Evolutionary conservation across 768 basidiomycete species (phyloP).

Genomic region (Gelatoporia subvermispora): DNA sequence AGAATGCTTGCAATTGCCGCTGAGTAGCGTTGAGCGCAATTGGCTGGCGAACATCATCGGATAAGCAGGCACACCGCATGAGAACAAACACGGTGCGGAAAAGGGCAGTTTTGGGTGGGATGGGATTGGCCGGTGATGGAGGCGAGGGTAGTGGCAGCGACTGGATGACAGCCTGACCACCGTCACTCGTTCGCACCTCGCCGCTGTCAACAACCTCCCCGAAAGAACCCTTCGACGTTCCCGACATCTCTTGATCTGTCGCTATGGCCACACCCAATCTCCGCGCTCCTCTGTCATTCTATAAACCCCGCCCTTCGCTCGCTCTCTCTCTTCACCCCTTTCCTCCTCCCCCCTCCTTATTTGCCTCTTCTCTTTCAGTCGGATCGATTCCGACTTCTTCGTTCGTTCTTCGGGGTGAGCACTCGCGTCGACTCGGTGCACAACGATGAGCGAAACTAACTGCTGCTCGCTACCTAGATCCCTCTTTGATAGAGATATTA

Average conservation of each 20-base stretch:
- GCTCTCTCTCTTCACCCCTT: conserved; percentile 22
- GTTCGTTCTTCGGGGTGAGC: conserved; percentile 40
- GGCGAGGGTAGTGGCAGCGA: neutral
- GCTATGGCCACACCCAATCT: conserved; percentile 14
- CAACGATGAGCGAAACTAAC: conserved; percentile 1
- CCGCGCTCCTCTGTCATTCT: conserved; percentile 8
- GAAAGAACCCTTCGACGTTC: no score
- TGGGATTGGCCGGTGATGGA: neutral
- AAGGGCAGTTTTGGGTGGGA: no score
- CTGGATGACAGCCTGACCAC: conserved; percentile 4
- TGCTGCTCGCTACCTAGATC: conserved; percentile 34
- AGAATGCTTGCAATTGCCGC: neutral
- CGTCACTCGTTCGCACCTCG: neutral
- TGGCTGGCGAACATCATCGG: neutral
- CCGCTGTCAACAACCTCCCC: no score
- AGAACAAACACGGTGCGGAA: no score
- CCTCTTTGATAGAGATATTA: conserved; percentile 69
- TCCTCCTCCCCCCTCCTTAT: conserved; percentile 28
- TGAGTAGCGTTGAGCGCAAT: neutral
- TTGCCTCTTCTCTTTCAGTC: conserved; percentile 40
- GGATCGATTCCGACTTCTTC: conserved; percentile 63
- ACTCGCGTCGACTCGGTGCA: neutral
- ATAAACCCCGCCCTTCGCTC: conserved; percentile 8
- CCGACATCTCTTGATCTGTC: conserved; percentile 10
- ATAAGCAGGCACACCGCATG: neutral